Evolutionary conservation across 2,329 filamentous ascomycete species (phyloP).

Genomic region (Ustulina deusta): DNA sequence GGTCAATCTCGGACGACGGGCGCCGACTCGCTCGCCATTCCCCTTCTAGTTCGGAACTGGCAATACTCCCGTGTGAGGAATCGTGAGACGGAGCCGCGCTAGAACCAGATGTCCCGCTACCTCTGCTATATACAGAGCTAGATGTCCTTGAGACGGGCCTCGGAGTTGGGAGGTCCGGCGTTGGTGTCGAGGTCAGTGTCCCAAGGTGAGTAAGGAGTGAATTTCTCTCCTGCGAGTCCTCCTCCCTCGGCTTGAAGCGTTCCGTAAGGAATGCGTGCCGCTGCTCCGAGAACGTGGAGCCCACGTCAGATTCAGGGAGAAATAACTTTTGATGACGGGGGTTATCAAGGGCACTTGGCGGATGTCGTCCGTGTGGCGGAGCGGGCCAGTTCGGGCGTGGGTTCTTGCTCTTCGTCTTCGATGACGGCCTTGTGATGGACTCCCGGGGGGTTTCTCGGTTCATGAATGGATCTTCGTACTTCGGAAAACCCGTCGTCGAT

Average conservation of each 20-base stretch:
- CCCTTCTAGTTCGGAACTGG: not conserved
- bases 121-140: slow-evolving; percentile 1
- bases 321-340: slow-evolving; percentile 28
- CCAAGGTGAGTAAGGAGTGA: slow-evolving; percentile 1
- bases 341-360: slow-evolving; percentile 13
- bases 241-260: slow-evolving; percentile 31
- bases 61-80: not conserved
- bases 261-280: slow-evolving; percentile 38
- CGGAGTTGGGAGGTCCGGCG: not conserved
- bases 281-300: slow-evolving; percentile 26
- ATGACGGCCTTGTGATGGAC: not conserved
- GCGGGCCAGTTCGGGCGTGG: slow-evolving; percentile 36
- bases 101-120: not conserved
- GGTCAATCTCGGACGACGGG: too few relatives aligned
- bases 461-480: not conserved
- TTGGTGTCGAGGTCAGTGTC: slow-evolving; percentile 13
- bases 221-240: not conserved
- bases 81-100: not conserved
- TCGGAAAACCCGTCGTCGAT: not conserved
- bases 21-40: not conserved
- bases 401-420: not conserved
- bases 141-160: not conserved
- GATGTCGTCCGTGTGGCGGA: slow-evolving; percentile 22
- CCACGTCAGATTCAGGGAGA: slow-evolving; percentile 38
- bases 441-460: not conserved